Conservation (phyloP, 2,329 filamentous ascomycete genomes). For the Microthyrium microscopicum region DNA sequence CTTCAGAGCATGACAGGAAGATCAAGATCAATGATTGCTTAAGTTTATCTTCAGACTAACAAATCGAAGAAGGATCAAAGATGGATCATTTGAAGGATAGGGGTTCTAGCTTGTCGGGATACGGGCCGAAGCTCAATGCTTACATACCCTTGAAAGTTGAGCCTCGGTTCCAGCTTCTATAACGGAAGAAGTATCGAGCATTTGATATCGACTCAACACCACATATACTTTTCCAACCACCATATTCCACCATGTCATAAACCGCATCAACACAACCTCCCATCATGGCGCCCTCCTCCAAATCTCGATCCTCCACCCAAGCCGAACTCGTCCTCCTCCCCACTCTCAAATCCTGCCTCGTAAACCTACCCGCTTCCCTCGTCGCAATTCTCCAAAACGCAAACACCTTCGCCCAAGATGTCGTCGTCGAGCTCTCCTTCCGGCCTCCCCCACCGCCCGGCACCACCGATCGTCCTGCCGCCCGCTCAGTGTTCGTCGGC, state of each 20-base stretch:
- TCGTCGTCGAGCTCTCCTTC: constrained; percentile 81
- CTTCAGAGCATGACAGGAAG: too few species aligned
- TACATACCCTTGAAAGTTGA: too few species aligned
- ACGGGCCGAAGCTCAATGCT: too few species aligned
- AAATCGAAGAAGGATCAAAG: too few species aligned
- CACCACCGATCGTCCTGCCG: constrained; percentile 22
- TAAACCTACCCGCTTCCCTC: constrained; percentile 75
- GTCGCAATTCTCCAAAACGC: constrained; percentile 74
- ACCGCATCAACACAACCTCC: neutral
- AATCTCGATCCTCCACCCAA: constrained; percentile 39
- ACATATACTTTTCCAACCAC: neutral
- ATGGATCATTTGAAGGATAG: too few species aligned
- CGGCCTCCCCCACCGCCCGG: constrained; percentile 35
- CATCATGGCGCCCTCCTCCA: constrained; percentile 18
- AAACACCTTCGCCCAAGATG: constrained; percentile 89
- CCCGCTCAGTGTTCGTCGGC: constrained; percentile 65
- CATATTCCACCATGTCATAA: neutral
- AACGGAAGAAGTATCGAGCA: too few species aligned
- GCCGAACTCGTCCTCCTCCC: constrained; percentile 76
- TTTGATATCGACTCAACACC: too few species aligned
- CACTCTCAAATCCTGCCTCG: constrained; percentile 73
- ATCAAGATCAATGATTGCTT: too few species aligned
- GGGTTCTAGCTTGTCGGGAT: too few species aligned
- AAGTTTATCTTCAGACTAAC: too few species aligned
- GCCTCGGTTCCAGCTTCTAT: too few species aligned